Base-by-base conservation (phyloP, 176 grass and related monocot genomes). In the Neostapfia colusana region DNA sequence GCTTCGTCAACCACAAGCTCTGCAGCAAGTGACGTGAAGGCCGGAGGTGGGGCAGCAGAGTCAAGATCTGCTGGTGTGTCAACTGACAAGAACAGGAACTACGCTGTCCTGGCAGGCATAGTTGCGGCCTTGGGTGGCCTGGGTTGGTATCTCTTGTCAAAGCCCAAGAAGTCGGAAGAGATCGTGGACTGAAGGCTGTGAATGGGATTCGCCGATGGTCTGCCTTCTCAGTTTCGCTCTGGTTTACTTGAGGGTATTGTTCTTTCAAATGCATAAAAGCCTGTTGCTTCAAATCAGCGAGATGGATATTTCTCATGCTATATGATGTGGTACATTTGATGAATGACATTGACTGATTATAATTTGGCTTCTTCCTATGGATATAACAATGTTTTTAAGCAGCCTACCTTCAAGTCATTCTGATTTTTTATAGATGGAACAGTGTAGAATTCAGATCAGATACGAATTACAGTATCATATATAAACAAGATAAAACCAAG, bases 141-240 rank as follows among this genome's bases (percentile, higher is more conserved):
- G 63, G 89, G 91, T 57, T 98, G 95, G 95, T 98, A 98, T 76
- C 60, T 98, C 45, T 51, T 92, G 59, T 85, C 91, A 69, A 92
- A 94, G 73, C 95, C 95, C 28, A 90, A 88, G 82, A 94, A 90
- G 86, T 53, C 87, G 2, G 83, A 92, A 26, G 89, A 94, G 75
- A 73, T 90, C 5, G 64, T 64, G 17, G 74, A 89, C 69, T 87
- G 73, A 89, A 38, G 28, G n/a, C 5, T 45, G 31, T 65, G 24
- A 72, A 72, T 74, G 69, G 8, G 39, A 63, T 48, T 10, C 51
- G 43, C 6, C 8, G 54, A 70, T 55, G 18, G 34, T 28, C 4
- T 75, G 36, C 39, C 54, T 62, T 23, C 13, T 64, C 62, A 75
- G 57, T 42, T 53, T 70, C 63, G 16, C 70, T 41, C 26, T 63